Evolutionary conservation across 495 filamentous ascomycete species (phyloP).

Genomic region (Podospora conica): DNA sequence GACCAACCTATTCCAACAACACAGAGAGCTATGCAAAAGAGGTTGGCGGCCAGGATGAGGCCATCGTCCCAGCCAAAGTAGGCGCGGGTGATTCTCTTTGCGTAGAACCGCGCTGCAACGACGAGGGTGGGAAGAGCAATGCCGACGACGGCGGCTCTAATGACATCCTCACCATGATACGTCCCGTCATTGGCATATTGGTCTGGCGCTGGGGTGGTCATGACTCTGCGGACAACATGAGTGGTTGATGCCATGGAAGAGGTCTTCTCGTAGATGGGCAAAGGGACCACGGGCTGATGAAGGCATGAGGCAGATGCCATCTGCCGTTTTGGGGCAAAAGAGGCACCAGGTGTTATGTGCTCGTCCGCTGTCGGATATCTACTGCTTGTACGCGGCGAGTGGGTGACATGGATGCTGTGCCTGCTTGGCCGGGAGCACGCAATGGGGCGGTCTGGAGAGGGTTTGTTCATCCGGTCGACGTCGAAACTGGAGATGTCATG

Average conservation of each 20-base stretch:
- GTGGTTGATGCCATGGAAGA: background rate
- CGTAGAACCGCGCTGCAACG: constrained; percentile 1
- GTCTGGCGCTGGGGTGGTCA: background rate
- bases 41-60: constrained; percentile 5
- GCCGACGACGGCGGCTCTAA: background rate
- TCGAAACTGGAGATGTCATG: background rate
- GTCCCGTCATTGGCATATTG: background rate
- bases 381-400: background rate
- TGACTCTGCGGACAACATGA: background rate
- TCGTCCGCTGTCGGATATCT: background rate
- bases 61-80: background rate
- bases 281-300: background rate
- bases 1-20: background rate
- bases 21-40: background rate
- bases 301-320: background rate
- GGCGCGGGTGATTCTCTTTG: background rate
- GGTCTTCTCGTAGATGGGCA: background rate
- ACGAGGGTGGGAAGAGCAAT: background rate
- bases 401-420: background rate
- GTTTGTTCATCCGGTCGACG: background rate
- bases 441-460: background rate
- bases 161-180: background rate
- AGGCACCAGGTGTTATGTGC: background rate
- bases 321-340: background rate
- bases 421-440: background rate